Evolutionary conservation across 2,329 filamentous ascomycete species (phyloP), one percentile per base, ranked within the genome.

Genomic region (Penicillium occitanis): DNA sequence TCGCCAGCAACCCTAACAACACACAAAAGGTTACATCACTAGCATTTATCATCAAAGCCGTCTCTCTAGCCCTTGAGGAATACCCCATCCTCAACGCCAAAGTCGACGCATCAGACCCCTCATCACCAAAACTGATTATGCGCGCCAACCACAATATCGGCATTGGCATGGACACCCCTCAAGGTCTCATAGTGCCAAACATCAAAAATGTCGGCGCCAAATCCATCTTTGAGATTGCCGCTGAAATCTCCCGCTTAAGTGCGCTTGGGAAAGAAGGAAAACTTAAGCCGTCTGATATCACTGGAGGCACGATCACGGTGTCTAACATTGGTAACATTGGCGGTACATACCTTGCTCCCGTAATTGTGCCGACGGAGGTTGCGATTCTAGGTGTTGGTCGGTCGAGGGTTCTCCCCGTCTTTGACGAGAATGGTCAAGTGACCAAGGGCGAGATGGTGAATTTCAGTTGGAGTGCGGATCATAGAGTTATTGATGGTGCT

Each of bases 281-380:
- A 77, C 85, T 99, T 4, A 83, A 87, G 1, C 85, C 88, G 2
- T 83, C 85, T 19, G 93, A 99, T 77, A 84, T 99, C 69, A 86
- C 84, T 42, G 93, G 93, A 62, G 93, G 93, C 17, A 98, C 95
- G 1, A 94, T 99, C 73, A 97, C 95, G 0, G 88, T 99, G 60
- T 97, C 93, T 72, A 99, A 99, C 77, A 97, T 99, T 71, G 95
- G 95, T 55, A 96, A 89, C 72, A 92, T 99, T 55, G 95, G 95
- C 64, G 95, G 95, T 33, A 95, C 91, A 0, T 96, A 96, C 72
- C 88, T 98, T 57, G 89, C 90, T 35, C 95, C 95, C 1, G 91
- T 99, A 60, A 92, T 99, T 71, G 92, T 97, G 57, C 90, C 93
- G 69, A 90, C 87, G 50, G 93, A 98, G 79, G 91, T 98, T 10